These are phyloP conservation scores for Cadophora luteo-olivacea DNA, from an alignment of 2,329 filamentous ascomycete species.

Conservation along the genomic window DNA sequence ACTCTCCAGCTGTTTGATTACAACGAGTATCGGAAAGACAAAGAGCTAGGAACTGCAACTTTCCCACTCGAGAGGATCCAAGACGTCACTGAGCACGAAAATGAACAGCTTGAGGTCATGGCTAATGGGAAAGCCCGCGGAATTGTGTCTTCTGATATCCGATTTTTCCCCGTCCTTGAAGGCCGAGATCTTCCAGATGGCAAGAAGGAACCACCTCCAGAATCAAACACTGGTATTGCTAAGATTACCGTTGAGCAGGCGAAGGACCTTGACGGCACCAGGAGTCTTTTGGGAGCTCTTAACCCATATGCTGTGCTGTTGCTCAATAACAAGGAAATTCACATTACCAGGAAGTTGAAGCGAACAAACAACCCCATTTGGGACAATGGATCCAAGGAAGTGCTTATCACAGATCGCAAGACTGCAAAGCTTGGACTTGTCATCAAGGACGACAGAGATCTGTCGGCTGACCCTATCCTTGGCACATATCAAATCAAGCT, in stretches of 20 bases:
- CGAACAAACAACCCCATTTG: conserved; percentile 97
- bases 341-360: conserved; percentile 90
- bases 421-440: conserved; percentile 88
- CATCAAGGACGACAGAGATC: conserved; percentile 93
- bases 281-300: conserved; percentile 88
- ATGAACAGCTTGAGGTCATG: conserved; percentile 83
- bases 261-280: conserved; percentile 91
- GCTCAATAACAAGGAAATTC: conserved; percentile 90
- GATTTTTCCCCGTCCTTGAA: conserved; percentile 93
- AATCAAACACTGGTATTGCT: conserved; percentile 91
- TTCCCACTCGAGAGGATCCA: conserved; percentile 87
- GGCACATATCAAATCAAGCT: conserved; percentile 96
- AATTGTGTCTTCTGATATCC: conserved; percentile 79
- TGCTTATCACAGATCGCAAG: conserved; percentile 93
- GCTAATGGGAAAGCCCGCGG: conserved; percentile 85
- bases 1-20: conserved; percentile 89
- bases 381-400: conserved; percentile 90
- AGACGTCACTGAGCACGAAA: conserved; percentile 78
- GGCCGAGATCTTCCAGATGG: conserved; percentile 76
- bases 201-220: conserved; percentile 79
- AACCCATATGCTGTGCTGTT: conserved; percentile 90
- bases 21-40: conserved; percentile 96
- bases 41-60: conserved; percentile 86
- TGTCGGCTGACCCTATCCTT: conserved; percentile 81
- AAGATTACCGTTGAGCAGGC: conserved; percentile 94